These are phyloP conservation scores for Artomyces pyxidatus DNA, from an alignment of 768 basidiomycete genomes.

Conservation along the genomic window DNA sequence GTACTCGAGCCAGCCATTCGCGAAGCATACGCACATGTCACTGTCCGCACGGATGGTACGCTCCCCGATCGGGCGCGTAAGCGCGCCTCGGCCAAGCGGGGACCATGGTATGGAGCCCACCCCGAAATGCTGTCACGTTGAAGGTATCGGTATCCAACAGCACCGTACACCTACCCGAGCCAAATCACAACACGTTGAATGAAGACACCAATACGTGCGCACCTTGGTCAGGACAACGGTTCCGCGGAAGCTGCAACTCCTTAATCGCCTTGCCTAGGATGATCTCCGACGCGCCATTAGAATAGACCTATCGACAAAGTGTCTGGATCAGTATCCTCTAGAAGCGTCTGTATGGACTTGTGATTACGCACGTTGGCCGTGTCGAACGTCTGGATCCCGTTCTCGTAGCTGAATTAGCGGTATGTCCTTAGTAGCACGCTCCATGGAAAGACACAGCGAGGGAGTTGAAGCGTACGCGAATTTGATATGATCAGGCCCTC, in stretches of 20 bases:
- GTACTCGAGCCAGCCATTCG: neutral
- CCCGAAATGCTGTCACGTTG: constrained; percentile 19
- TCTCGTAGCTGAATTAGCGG: constrained; percentile 21
- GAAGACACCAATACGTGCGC: constrained; percentile 6
- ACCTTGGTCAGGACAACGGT: constrained; percentile 43
- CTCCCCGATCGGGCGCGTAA: constrained; percentile 20
- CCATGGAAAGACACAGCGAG: too few relatives aligned
- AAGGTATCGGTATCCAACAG: constrained; percentile 5
- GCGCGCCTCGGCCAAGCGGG: constrained; percentile 23
- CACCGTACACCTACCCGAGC: constrained; percentile 11
- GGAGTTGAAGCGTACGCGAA: constrained; percentile 19
- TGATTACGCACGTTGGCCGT: constrained; percentile 21
- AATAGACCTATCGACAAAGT: constrained; percentile 29
- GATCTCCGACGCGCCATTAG: constrained; percentile 29
- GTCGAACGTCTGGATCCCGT: constrained; percentile 30
- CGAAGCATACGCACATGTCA: constrained; percentile 14
- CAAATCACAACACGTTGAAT: constrained; percentile 11
- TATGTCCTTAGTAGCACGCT: too few relatives aligned
- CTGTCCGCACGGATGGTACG: constrained; percentile 15
- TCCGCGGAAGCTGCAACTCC: constrained; percentile 32
- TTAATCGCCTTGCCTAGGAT: constrained; percentile 39
- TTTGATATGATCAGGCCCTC: constrained; percentile 25
- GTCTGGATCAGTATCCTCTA: too few relatives aligned
- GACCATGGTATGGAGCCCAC: constrained; percentile 37
- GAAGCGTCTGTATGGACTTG: too few relatives aligned